A percentile compares a stretch with the other conserved stretches of the same genome.
phyloP scores from a whole-genome alignment of 2,329 filamentous ascomycete genomes.

The Verticillium albo-atrum region DNA sequence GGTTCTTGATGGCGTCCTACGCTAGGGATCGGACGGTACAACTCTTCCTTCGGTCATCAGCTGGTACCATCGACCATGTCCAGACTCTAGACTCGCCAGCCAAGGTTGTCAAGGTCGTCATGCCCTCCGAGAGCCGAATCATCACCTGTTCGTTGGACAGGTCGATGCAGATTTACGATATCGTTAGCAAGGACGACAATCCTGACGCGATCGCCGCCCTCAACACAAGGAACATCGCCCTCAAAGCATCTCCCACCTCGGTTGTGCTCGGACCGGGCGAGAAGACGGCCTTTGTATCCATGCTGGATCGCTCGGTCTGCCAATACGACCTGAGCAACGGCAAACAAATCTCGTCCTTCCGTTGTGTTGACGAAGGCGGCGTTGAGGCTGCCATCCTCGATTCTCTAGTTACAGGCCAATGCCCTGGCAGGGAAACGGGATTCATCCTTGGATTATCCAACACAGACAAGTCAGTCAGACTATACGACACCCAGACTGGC shows the following conservation, averaged over 20 bases:
- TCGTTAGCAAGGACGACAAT: conserved; percentile 64
- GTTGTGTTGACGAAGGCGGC: conserved; percentile 74
- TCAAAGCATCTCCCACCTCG: conserved; percentile 84
- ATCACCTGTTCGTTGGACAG: conserved; percentile 87
- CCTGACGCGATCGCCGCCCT: conserved; percentile 69
- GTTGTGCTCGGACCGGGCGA: conserved; percentile 67
- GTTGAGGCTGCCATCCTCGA: conserved; percentile 80
- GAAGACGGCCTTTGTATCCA: conserved; percentile 53
- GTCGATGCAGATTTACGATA: conserved; percentile 76
- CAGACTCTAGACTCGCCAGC: conserved; percentile 94
- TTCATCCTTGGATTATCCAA: conserved; percentile 85
- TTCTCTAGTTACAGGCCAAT: conserved; percentile 63
- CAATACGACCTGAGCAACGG: conserved; percentile 64
- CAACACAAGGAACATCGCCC: conserved; percentile 68
- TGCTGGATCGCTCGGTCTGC: conserved; percentile 56
- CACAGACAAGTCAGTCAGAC: conserved; percentile 88
- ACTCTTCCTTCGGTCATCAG: conserved; percentile 63
- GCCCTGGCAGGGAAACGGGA: conserved; percentile 48
- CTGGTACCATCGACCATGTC: conserved; percentile 65
- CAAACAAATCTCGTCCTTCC: conserved; percentile 68
- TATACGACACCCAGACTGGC: conserved; percentile 79
- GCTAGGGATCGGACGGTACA: conserved; percentile 90
- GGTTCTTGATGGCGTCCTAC: conserved; percentile 71
- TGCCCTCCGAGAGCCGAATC: conserved; percentile 70
- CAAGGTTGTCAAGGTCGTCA: conserved; percentile 69